phyloP scores from a whole-genome alignment of 2,329 filamentous ascomycete genomes.

The Cadophora sp. region DNA sequence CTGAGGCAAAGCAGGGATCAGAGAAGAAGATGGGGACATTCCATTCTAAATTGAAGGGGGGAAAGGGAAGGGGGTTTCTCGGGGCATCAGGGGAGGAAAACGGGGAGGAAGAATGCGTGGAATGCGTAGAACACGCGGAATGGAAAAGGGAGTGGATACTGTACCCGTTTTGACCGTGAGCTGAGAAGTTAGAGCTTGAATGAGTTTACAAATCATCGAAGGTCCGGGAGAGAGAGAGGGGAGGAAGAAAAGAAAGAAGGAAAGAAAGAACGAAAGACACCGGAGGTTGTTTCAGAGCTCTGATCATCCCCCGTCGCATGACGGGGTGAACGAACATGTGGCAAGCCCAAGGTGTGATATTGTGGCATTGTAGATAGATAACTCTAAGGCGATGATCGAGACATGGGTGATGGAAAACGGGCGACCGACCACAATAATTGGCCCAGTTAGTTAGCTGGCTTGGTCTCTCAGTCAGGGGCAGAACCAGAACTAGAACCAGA shows the following conservation, averaged over 20 bases:
- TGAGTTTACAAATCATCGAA: too few relatives aligned
- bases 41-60: not conserved
- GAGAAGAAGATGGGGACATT: constrained; percentile 31
- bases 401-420: not conserved
- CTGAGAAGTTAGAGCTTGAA: not conserved
- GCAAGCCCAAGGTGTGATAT: too few relatives aligned
- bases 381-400: too few relatives aligned
- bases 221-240: not conserved
- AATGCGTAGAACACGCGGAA: not conserved
- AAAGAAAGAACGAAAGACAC: too few relatives aligned
- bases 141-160: not conserved
- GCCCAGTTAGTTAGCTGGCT: too few relatives aligned
- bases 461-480: too few relatives aligned
- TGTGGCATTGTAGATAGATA: not conserved
- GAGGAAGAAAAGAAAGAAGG: too few relatives aligned
- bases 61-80: too few relatives aligned
- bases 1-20: constrained; percentile 24
- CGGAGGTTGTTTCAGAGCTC: not conserved
- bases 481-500: too few relatives aligned
- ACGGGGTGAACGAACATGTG: not conserved
- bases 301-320: not conserved
- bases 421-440: not conserved
- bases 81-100: too few relatives aligned
- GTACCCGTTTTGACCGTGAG: not conserved
- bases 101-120: too few relatives aligned